Percentiles rank a stretch among this genome's conserved stretches.
These are phyloP conservation scores for Phytophthora megakarya DNA, from an alignment of 352 stramenopile genomes.

Conservation along the genomic window DNA sequence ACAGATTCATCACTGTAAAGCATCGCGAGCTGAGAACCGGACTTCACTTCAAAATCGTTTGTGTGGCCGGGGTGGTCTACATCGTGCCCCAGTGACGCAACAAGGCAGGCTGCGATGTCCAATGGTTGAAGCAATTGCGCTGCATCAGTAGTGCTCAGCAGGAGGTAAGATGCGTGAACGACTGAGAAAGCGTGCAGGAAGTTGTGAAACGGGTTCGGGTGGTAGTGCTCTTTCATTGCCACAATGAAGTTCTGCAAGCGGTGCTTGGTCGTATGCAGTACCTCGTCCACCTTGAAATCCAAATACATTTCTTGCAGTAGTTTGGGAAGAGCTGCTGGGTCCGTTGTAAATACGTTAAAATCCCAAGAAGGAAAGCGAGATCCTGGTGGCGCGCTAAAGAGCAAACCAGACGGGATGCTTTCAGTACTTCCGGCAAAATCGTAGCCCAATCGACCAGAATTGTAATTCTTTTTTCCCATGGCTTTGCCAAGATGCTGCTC, in stretches of 20 bases:
- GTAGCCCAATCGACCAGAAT: conserved; percentile 42
- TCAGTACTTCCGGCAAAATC: conserved; percentile 25
- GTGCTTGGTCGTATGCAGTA: conserved; percentile 59
- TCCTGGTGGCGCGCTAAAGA: conserved; percentile 36
- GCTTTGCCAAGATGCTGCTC: conserved; percentile 29
- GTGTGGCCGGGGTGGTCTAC: conserved; percentile 91
- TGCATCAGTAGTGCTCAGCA: conserved; percentile 78
- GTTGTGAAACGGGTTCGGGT: conserved; percentile 92
- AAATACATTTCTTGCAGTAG: conserved; percentile 80
- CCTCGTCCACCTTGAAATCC: conserved; percentile 70
- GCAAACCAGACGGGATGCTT: conserved; percentile 19
- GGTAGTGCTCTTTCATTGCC: conserved; percentile 82
- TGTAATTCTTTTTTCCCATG: conserved; percentile 16
- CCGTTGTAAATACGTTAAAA: conserved; percentile 79
- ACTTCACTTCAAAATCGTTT: conserved; percentile 89
- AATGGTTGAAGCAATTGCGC: conserved; percentile 74
- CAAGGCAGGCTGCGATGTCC: conserved; percentile 84
- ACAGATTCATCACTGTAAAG: conserved; percentile 90
- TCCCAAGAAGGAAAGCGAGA: conserved; percentile 64
- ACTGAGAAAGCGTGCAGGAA: conserved; percentile 91
- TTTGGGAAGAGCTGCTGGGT: conserved; percentile 53
- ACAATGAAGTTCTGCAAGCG: conserved; percentile 82
- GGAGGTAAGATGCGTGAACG: conserved; percentile 82
- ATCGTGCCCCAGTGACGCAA: conserved; percentile 90
- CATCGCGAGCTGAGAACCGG: conserved; percentile 76